Base-by-base conservation (phyloP, 805 yeast species). In the Nakazawaea laoshanensis region DNA sequence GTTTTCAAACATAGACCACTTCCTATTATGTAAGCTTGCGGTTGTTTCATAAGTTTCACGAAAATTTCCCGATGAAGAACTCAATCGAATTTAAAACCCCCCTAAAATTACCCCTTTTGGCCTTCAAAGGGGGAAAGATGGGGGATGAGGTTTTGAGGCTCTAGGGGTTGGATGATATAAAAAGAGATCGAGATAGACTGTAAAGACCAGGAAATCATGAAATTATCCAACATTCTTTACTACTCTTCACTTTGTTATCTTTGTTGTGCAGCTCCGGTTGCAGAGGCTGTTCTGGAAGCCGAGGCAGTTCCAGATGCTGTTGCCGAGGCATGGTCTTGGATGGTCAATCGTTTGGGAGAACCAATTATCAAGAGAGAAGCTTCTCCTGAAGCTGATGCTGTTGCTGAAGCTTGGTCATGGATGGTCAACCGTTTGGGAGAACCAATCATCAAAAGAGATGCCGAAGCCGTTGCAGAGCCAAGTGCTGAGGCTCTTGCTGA, bases 1-100 rank as follows among this genome's bases (percentile, higher is more conserved):
- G 62, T 77, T 7, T 83, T 83, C 48, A 70, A 63, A 30, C 70
- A 71, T 24, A 62, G 94, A 41, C 92, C 94, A 0, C 57, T 83
- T 32, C 94, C 94, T 4, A 75, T 81, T 31, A 80, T 81, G 88
- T 79, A 21, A 18, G 13, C 13, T 11, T n/a, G n/a, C n/a, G n/a
- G n/a, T n/a, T n/a, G n/a, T n/a, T n/a, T 23, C 7, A 23, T 23
- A n/a, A 25, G 29, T 12, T 20, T 10, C 20, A 39, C 44, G 41
- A 41, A 44, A 40, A 23, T 13, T 29, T 20, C 41, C 40, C 17
- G 19, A 37, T 31, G 5, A 8, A 47, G 44, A 30, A 30, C 23
- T 28, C 24, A 12, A 18, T 24, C 17, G 21, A 14, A 6, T 12
- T 16, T 12, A 8, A 12, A 18, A 13, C 12, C 13, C 12, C 12